phyloP scores from a whole-genome alignment of 805 yeast species.

The Schizosaccharomyces cryophilus region DNA sequence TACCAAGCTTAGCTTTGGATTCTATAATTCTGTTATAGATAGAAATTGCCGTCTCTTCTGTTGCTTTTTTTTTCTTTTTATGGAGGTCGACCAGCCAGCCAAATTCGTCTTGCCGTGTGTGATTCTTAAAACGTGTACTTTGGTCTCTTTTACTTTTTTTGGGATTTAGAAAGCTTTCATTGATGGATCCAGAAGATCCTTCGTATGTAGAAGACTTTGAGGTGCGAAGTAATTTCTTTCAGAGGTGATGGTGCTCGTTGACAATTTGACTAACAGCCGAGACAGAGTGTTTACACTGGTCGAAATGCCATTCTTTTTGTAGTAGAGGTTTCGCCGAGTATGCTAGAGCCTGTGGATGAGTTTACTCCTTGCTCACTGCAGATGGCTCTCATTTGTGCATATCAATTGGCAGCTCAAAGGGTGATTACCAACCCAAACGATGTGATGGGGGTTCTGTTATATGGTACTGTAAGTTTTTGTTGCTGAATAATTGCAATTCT shows the following conservation, averaged over 20 bases:
- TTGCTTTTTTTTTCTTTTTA: too few species aligned
- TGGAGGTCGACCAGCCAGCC: too few species aligned
- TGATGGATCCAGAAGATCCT: too few species aligned
- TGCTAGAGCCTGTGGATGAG: slow-evolving; percentile 11
- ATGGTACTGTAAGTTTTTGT: slow-evolving; percentile 9
- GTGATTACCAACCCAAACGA: slow-evolving; percentile 42
- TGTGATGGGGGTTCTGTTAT: slow-evolving; percentile 50
- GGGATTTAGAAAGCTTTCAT: too few species aligned
- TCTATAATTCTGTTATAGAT: too few species aligned
- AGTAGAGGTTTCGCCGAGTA: slow-evolving; percentile 14
- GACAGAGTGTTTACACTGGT: slow-evolving; percentile 7
- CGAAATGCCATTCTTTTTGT: slow-evolving; percentile 16
- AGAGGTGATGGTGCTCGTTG: background rate
- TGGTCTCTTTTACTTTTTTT: too few species aligned
- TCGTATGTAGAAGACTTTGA: too few species aligned
- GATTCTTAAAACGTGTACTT: too few species aligned
- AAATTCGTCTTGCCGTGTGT: too few species aligned
- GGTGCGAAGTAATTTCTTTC: too few species aligned
- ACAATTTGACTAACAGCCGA: background rate
- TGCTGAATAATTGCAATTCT: background rate
- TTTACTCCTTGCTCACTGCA: slow-evolving; percentile 6
- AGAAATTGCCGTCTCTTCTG: too few species aligned
- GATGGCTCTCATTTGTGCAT: slow-evolving; percentile 25
- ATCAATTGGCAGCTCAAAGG: slow-evolving; percentile 38
- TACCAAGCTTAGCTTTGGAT: too few species aligned